Conservation (phyloP, 2,329 filamentous ascomycete genomes). For the Scytalidium lignicola region DNA sequence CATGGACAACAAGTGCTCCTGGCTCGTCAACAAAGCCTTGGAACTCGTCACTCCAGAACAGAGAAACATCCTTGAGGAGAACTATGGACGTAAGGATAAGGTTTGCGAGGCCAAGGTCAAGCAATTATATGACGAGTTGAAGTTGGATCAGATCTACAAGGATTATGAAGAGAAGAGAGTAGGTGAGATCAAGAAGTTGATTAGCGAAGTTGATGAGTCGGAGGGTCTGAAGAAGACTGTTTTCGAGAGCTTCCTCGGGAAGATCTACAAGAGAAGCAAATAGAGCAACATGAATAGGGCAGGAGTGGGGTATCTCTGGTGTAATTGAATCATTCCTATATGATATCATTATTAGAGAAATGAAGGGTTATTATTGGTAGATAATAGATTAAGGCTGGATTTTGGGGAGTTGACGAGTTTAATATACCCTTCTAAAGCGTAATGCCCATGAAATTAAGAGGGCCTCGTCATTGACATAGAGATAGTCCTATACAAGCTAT, state of each 20-base stretch:
- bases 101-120: slow-evolving; percentile 81
- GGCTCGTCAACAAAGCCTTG: slow-evolving; percentile 94
- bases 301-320: background rate
- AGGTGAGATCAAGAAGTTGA: slow-evolving; percentile 68
- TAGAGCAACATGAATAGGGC: slow-evolving; percentile 38
- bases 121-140: slow-evolving; percentile 79
- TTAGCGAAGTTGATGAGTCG: slow-evolving; percentile 76
- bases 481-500: too few relatives aligned
- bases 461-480: too few relatives aligned
- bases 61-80: slow-evolving; percentile 79
- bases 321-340: background rate
- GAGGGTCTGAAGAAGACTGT: slow-evolving; percentile 85
- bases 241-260: slow-evolving; percentile 84
- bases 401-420: too few relatives aligned
- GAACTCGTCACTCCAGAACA: slow-evolving; percentile 77
- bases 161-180: slow-evolving; percentile 88
- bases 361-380: too few relatives aligned
- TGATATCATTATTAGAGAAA: too few relatives aligned
- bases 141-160: slow-evolving; percentile 77
- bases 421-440: too few relatives aligned
- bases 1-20: slow-evolving; percentile 99
- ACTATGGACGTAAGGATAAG: slow-evolving; percentile 90
- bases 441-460: too few relatives aligned
- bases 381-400: too few relatives aligned
- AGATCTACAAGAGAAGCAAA: slow-evolving; percentile 98